phyloP scores from a whole-genome alignment of 805 yeast species.

The Diddensiella transvaalensis region DNA sequence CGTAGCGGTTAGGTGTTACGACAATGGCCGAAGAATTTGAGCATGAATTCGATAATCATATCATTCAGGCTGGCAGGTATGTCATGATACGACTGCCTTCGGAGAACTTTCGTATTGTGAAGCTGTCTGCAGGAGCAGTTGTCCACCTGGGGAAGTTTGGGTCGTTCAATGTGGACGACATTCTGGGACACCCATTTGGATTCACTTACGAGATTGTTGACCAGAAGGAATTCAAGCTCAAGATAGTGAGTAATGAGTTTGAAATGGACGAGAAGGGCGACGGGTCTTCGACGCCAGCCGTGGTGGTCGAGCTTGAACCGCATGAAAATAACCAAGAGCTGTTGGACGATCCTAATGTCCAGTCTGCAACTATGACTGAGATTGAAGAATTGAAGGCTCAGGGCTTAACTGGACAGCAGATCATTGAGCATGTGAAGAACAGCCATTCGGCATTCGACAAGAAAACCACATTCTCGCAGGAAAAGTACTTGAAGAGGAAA shows the following conservation, averaged over 20 bases:
- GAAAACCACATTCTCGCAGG: constrained; percentile 87
- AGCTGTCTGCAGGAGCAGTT: constrained; percentile 54
- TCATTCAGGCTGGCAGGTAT: constrained; percentile 47
- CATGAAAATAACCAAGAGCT: constrained; percentile 58
- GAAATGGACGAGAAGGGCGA: constrained; percentile 33
- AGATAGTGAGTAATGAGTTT: constrained; percentile 30
- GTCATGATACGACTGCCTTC: constrained; percentile 79
- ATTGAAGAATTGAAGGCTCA: constrained; percentile 77
- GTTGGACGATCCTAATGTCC: constrained; percentile 66
- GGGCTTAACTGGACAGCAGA: constrained; percentile 69
- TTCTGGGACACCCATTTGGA: constrained; percentile 81
- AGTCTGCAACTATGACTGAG: constrained; percentile 70
- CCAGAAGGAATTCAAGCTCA: constrained; percentile 41
- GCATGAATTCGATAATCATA: constrained; percentile 14
- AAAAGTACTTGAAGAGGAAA: constrained; percentile 85
- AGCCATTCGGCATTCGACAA: constrained; percentile 84
- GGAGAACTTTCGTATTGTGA: constrained; percentile 68
- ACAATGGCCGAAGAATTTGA: background rate
- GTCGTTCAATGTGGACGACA: constrained; percentile 64
- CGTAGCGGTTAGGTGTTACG: background rate
- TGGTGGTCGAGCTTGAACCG: constrained; percentile 49
- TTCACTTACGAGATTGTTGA: constrained; percentile 75
- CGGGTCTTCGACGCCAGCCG: background rate
- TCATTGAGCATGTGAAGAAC: constrained; percentile 76
- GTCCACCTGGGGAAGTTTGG: constrained; percentile 91